These are phyloP conservation scores for Astragalus glycyphyllos DNA, from an alignment of 306 rosid genomes.

Conservation along the genomic window DNA sequence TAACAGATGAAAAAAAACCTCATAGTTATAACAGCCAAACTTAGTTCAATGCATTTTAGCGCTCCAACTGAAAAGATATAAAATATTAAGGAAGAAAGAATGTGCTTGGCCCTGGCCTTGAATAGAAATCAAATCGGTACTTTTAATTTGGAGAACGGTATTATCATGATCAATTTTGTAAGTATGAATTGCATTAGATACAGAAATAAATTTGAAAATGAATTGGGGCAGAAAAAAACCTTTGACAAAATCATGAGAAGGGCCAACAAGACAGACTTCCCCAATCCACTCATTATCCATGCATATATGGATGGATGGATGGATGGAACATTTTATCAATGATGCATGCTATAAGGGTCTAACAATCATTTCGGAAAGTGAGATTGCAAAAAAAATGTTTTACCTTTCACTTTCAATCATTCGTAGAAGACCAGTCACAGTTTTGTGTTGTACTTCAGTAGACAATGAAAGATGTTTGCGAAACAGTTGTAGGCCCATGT, in stretches of 20 bases:
- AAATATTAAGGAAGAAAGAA: background rate
- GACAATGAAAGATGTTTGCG: conserved; percentile 90
- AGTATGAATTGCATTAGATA: conserved; percentile 21
- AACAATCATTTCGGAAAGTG: conserved; percentile 29
- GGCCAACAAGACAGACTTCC: background rate
- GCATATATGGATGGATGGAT: conserved; percentile 26
- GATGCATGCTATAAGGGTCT: conserved; percentile 27
- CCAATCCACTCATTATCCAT: background rate
- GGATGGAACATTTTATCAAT: conserved; percentile 20
- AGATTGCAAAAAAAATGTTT: conserved; percentile 29
- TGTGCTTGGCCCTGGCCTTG: conserved; percentile 16
- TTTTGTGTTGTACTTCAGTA: conserved; percentile 96
- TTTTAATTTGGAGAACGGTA: conserved; percentile 8
- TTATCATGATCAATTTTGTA: conserved; percentile 5
- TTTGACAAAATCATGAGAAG: conserved; percentile 8
- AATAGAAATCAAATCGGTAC: conserved; percentile 16
- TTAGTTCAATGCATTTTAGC: conserved; percentile 30
- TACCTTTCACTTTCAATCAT: conserved; percentile 97
- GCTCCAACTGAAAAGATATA: conserved; percentile 5
- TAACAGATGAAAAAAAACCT: conserved; percentile 13
- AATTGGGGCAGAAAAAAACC: conserved; percentile 25
- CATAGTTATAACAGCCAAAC: background rate
- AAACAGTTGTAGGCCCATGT: conserved; percentile 98
- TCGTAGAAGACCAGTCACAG: conserved; percentile 94
- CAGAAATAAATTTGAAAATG: conserved; percentile 2